A percentile compares a stretch with the other conserved stretches of the same genome.
Evolutionary conservation across 225 moss, liverwort and hornwort genomes (phyloP).

Genomic region (Polytrichum commune): DNA sequence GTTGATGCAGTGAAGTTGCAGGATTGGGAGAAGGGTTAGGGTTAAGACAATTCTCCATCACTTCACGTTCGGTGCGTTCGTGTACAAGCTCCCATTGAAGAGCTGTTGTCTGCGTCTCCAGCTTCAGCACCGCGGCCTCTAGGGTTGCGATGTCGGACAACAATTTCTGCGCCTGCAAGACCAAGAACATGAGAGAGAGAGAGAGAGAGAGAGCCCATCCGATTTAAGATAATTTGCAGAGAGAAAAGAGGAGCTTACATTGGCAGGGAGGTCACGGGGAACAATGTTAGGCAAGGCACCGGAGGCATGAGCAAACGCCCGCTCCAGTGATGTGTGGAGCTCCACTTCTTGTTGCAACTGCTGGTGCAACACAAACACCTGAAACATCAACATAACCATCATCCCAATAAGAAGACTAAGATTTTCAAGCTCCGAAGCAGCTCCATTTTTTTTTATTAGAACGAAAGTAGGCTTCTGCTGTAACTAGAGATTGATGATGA

Average conservation of each 20-base stretch:
- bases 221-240: too few relatives aligned
- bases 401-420: too few relatives aligned
- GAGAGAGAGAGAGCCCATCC: too few relatives aligned
- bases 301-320: conserved; percentile 28
- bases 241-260: conserved; percentile 24
- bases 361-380: conserved; percentile 71
- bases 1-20: not conserved
- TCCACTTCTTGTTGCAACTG: conserved; percentile 61
- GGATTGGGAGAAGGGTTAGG: not conserved
- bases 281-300: conserved; percentile 26
- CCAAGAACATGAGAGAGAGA: too few relatives aligned
- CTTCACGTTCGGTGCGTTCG: conserved; percentile 55
- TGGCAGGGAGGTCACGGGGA: conserved; percentile 42
- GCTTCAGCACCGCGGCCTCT: conserved; percentile 55
- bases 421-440: too few relatives aligned
- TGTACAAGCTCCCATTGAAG: conserved; percentile 50
- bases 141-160: conserved; percentile 63
- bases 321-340: conserved; percentile 49
- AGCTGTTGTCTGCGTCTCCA: conserved; percentile 53
- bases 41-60: conserved; percentile 30
- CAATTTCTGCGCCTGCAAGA: conserved; percentile 45
- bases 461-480: too few relatives aligned
- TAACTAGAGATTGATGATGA: too few relatives aligned
- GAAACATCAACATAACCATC: not conserved
- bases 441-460: too few relatives aligned